Base-by-base conservation (phyloP, 2,329 filamentous ascomycete genomes). In the Aspergillus neoniger region DNA sequence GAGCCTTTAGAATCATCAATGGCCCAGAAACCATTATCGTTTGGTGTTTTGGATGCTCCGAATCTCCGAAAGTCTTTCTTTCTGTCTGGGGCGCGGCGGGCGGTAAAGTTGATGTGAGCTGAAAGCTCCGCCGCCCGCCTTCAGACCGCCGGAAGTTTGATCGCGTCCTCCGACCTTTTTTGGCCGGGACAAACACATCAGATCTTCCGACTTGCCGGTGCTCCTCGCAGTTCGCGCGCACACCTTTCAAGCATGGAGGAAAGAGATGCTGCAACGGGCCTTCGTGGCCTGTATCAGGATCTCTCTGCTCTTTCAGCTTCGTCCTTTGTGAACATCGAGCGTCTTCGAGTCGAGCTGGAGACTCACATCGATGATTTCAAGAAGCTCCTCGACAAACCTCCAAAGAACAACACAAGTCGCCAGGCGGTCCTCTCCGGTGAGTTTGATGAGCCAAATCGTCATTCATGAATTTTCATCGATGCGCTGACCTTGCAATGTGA, bases 221-320 rank as follows among this genome's bases (percentile, higher is more conserved):
- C 55, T 59, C 63, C 76, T 80, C 64, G 58, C 63, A 63, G 62
- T 61, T 62, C 64, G 65, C 59, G 50, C 66, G 67, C 65, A 60
- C 59, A 64, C 60, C 55, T 17, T 25, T 47, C 25, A 60, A 69
- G 49, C 32, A 94, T 95, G 91, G 87, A 89, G 75, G 88, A 90
- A 72, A 81, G 86, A 74, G 88, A 88, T 74, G 86, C 85, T 72
- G 83, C 96, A 72, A 88, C 89, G 72, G 86, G 88, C 77, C 86
- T 98, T 71, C 88, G 93, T 80, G 88, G 87, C 76, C 87, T 99
- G 69, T 91, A 96, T 77, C 87, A 90, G 75, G 92, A 96, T 79
- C 86, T 99, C 63, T 82, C 90, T 68, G 88, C 89, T 59, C 83
- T 95, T 69, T 86, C 86, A 65, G 88, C 95, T 70, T 86, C 87